phyloP scores from a whole-genome alignment of 768 basidiomycete genomes.

The Tulasnella sp. region DNA sequence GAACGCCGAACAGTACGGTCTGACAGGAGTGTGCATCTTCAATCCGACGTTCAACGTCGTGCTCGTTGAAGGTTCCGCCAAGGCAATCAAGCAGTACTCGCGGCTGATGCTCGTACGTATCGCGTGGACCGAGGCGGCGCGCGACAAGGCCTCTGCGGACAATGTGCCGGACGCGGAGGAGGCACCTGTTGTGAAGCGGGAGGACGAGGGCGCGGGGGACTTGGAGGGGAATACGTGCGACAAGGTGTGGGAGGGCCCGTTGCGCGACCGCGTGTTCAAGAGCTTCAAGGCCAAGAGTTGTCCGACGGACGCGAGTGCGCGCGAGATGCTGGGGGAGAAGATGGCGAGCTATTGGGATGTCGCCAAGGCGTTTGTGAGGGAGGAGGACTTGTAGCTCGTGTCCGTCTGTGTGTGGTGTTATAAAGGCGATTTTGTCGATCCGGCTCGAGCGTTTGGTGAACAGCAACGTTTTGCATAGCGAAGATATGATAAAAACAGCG shows the following conservation, averaged over 20 bases:
- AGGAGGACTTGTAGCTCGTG: slow-evolving; percentile 66
- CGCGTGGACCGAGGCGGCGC: slow-evolving; percentile 84
- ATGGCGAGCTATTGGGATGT: slow-evolving; percentile 89
- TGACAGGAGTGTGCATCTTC: slow-evolving; percentile 85
- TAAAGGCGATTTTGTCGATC: too few species aligned
- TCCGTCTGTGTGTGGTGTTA: too few species aligned
- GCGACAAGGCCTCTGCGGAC: slow-evolving; percentile 61
- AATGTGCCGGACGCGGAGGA: slow-evolving; percentile 50
- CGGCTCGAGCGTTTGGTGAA: too few species aligned
- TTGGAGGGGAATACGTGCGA: slow-evolving; percentile 81
- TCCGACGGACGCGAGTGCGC: slow-evolving; percentile 73
- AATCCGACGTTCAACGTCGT: slow-evolving; percentile 81
- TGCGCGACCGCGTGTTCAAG: slow-evolving; percentile 71
- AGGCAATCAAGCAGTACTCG: slow-evolving; percentile 77
- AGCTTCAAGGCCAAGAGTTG: slow-evolving; percentile 70
- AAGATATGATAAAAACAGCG: too few species aligned
- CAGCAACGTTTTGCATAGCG: too few species aligned
- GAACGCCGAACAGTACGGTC: slow-evolving; percentile 83
- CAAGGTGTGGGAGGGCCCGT: slow-evolving; percentile 83
- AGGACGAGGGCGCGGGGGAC: slow-evolving; percentile 28
- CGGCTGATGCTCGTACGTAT: slow-evolving; percentile 77
- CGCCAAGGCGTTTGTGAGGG: slow-evolving; percentile 76
- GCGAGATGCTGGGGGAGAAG: slow-evolving; percentile 74
- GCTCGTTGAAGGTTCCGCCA: slow-evolving; percentile 83
- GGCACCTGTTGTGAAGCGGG: slow-evolving; percentile 23